phyloP scores from a whole-genome alignment of 441 rosid genomes.

The Biscutella auriculata region DNA sequence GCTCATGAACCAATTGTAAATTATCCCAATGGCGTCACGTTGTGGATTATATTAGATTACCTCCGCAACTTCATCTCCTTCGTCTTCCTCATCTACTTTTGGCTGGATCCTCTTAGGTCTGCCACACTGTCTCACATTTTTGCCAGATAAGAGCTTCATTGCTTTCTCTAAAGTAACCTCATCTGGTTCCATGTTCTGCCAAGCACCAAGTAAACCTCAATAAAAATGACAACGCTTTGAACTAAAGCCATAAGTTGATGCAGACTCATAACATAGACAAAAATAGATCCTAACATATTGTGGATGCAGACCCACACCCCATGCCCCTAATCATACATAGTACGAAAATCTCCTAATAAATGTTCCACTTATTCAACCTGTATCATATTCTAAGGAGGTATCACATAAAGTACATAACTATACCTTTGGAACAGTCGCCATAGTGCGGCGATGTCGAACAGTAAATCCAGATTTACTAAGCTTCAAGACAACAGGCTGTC shows the following conservation, averaged over 20 bases:
- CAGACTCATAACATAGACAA: slow-evolving; percentile 3
- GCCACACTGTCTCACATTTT: slow-evolving; percentile 46
- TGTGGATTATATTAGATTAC: slow-evolving; percentile 18
- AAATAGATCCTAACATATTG: background rate
- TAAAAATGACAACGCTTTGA: slow-evolving; percentile 4
- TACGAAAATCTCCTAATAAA: background rate
- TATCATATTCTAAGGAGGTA: background rate
- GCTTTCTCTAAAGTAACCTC: slow-evolving; percentile 68
- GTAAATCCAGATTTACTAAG: slow-evolving; percentile 58
- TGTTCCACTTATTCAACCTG: slow-evolving; percentile 5
- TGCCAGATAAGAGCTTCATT: slow-evolving; percentile 52
- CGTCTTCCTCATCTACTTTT: slow-evolving; percentile 28
- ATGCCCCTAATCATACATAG: background rate
- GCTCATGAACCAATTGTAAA: slow-evolving; percentile 4
- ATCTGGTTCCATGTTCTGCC: slow-evolving; percentile 55
- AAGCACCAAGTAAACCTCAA: slow-evolving; percentile 14
- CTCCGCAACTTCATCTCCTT: slow-evolving; percentile 30
- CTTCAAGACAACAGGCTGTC: slow-evolving; percentile 57
- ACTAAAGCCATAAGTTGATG: background rate
- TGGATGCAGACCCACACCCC: slow-evolving; percentile 7
- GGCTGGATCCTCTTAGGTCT: slow-evolving; percentile 57
- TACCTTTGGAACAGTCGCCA: slow-evolving; percentile 91
- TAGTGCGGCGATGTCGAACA: slow-evolving; percentile 58
- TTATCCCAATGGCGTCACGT: background rate
- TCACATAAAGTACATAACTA: background rate